Evolutionary conservation across 495 filamentous ascomycete species (phyloP), one percentile per base, ranked within the genome.

Genomic region (Penicillium paxilli): DNA sequence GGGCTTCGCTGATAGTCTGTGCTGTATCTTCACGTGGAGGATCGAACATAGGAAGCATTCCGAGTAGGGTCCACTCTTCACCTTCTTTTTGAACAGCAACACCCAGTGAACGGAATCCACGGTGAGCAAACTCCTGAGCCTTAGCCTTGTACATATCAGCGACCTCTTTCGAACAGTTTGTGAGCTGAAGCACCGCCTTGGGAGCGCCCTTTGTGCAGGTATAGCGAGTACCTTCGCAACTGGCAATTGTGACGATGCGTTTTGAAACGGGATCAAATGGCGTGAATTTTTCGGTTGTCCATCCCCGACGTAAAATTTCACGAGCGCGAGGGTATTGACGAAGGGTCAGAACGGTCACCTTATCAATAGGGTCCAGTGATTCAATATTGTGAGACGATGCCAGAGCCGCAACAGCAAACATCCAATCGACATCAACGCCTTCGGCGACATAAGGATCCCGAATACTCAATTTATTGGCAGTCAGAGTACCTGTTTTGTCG

Each of bases 401-500:
- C 2, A 89, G 74, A 48, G 80, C 85, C 44, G 86, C 85, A 51
- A 87, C 84, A 24, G 85, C 84, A 77, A 89, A 87, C 82, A 88
- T 87, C 85, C 86, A 89, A 69, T 88, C 82, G 57, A 87, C 73
- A 65, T 88, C 85, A 25, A 87, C 80, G 26, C 85, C 86, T 69
- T 88, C 85, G 14, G 85, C 80, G 48, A 88, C 85, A 60, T 85
- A 89, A 5, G 85, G 86, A 52, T 88, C 83, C 32, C 85, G 82
- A 58, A 88, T 89, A 51, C 80, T 84, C 26, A 89, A 68, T 63
- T 88, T 86, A 60, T 89, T 89, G 50, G 86, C 86, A 19, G 86
- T 88, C 55, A 89, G 74, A 19, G 75, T 83, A 49, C 80, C 79
- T 2, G 91, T 96, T 81, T 97, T 97, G 78, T 97, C 92, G 38